Base-by-base conservation (phyloP, 2,329 filamentous ascomycete species). In the Calonectria hawksworthii region DNA sequence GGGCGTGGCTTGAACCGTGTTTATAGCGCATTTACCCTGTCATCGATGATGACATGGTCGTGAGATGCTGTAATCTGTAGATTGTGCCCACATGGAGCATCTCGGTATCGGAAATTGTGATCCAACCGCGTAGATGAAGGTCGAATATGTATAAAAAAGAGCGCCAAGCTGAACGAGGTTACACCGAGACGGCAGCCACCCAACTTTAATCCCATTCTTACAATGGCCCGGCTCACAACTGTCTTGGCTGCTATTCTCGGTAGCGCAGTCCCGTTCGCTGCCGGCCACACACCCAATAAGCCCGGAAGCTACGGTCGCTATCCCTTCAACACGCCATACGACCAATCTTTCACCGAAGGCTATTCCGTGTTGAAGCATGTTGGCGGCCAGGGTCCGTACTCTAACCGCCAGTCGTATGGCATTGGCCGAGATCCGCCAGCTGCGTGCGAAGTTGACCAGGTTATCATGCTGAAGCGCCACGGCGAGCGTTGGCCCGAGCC, bases 401-500 rank as follows among this genome's bases (percentile, higher is more conserved):
- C 54, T 14, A 61, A 61, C 32, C 32, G 54, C 9, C 54, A 61
- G 36, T 61, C 54, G 5, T 61, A 38, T 18, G 54, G 54, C n/a
- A 61, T 61, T 38, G 54, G 54, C 13, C 54, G 54, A 26, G 54
- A 61, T 7, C 54, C 54, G 5, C 54, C 54, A 16, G 54, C 23
- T 13, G 32, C 32, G 10, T 61, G 54, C 13, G 54, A 61, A 13
- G 54, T 61, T 38, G 54, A 61, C 54, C 54, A 61, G 23, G 54
- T 61, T 11, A 61, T 61, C 21, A 61, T 61, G 54, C 54, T 61
- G 32, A 61, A 38, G 54, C 54, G 54, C 14, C 54, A 61, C n/a
- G 54, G 54, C 21, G 54, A 61, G n/a, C 54, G 54, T 14, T 61
- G 54, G 54, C 54, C 54, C 32, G 32, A 61, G n/a, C 54, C 54